A percentile compares a stretch with the other conserved stretches of the same genome.
Conservation (phyloP, 73 alveolate genomes). For the Tetrahymena thermophila region DNA sequence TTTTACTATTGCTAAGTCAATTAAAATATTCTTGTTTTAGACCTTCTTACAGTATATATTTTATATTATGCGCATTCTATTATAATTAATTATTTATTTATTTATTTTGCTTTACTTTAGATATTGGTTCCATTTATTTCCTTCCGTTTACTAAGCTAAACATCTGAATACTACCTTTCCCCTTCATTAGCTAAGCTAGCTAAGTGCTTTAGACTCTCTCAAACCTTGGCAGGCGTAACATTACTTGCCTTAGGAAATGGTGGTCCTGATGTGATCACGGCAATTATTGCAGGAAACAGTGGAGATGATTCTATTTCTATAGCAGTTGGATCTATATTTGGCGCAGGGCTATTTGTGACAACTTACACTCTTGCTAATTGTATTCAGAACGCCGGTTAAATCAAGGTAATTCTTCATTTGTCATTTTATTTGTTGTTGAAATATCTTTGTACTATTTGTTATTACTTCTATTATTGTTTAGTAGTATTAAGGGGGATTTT, state of each 20-base stretch:
- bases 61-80: background rate
- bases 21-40: background rate
- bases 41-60: background rate
- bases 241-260: constrained; percentile 97
- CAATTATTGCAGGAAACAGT: constrained; percentile 74
- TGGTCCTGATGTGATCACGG: constrained; percentile 96
- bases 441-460: background rate
- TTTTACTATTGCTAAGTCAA: background rate
- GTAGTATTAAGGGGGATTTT: too few relatives aligned
- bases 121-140: background rate
- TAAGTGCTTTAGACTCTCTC: background rate
- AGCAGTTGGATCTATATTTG: constrained; percentile 42
- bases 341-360: constrained; percentile 54
- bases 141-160: background rate
- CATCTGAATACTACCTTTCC: background rate
- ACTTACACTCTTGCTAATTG: constrained; percentile 53
- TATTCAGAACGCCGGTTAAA: constrained; percentile 51
- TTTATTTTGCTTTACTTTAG: background rate
- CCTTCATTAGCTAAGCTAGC: background rate
- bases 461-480: too few relatives aligned
- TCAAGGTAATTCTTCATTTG: constrained; percentile 38
- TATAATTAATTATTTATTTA: too few relatives aligned
- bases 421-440: constrained; percentile 44
- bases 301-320: constrained; percentile 6
- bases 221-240: constrained; percentile 59